These are phyloP conservation scores for Terfezia boudieri DNA, from an alignment of 495 filamentous ascomycete genomes.

Conservation along the genomic window DNA sequence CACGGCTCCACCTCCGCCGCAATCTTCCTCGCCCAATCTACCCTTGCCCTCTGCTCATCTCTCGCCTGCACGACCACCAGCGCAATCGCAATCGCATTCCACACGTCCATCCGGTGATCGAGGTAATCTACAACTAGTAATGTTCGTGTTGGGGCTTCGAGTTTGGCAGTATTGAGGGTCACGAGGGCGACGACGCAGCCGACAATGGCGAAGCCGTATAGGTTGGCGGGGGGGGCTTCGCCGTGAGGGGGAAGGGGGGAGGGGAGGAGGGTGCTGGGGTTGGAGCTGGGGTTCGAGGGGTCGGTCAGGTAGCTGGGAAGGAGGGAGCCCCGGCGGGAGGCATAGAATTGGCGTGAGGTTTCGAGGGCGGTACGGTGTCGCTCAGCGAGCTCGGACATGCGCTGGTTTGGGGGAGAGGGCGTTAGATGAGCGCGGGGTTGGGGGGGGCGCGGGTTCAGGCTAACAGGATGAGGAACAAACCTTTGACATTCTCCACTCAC, in stretches of 20 bases:
- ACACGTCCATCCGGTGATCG: constrained; percentile 20
- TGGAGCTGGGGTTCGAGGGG: neutral
- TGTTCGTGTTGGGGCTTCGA: constrained; percentile 13
- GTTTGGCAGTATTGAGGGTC: constrained; percentile 13
- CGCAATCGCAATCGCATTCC: constrained; percentile 22
- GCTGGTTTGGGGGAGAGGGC: neutral
- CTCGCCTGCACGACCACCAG: constrained; percentile 12
- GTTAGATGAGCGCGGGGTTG: neutral
- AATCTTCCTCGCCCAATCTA: neutral
- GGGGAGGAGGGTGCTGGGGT: neutral
- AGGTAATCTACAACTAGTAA: constrained; percentile 20
- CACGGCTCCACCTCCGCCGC: constrained; percentile 6
- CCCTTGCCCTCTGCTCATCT: constrained; percentile 1
- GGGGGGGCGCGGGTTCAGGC: too few relatives aligned
- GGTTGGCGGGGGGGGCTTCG: constrained; percentile 1
- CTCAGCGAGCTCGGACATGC: neutral
- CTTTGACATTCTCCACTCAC: neutral
- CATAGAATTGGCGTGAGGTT: neutral
- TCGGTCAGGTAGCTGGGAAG: neutral
- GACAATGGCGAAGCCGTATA: constrained; percentile 23
- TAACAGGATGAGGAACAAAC: neutral
- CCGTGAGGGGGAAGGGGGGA: neutral
- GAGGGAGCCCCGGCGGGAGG: neutral
- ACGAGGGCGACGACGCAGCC: constrained; percentile 19
- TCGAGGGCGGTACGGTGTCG: neutral